phyloP scores from a whole-genome alignment of 257 asterid species.

The Solanum acaule region DNA sequence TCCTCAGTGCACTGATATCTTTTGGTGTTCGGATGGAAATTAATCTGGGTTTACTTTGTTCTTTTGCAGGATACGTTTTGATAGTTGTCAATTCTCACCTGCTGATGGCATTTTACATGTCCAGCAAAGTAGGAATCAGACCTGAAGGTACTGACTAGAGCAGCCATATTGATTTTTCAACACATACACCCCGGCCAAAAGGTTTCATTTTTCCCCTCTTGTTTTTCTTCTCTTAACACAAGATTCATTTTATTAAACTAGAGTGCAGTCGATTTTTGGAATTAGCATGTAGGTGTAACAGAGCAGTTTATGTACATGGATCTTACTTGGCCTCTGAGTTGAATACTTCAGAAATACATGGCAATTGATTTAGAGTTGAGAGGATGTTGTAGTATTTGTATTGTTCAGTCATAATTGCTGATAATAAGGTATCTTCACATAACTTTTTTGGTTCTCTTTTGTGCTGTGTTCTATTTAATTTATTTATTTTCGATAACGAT shows the following conservation, averaged over 20 bases:
- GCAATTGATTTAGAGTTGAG: neutral
- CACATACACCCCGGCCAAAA: neutral
- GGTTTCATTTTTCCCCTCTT: neutral
- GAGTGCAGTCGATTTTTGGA: neutral
- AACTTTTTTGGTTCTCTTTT: neutral
- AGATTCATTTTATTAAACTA: neutral
- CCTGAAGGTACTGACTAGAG: neutral
- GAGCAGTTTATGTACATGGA: neutral
- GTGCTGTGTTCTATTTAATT: neutral
- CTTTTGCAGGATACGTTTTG: neutral
- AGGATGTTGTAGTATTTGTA: neutral
- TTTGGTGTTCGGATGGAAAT: neutral
- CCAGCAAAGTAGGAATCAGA: neutral
- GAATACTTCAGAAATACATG: neutral
- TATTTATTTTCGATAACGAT: neutral
- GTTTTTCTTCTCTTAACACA: neutral
- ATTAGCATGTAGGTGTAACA: neutral
- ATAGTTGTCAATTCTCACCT: neutral
- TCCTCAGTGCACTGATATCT: neutral
- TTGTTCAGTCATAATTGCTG: neutral
- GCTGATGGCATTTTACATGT: neutral
- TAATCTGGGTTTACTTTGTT: neutral
- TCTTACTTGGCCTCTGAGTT: neutral
- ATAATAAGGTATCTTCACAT: neutral
- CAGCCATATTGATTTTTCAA: neutral